These are phyloP conservation scores for Mortierella sp. DNA, from an alignment of 371 early-diverging fungal species.

Conservation along the genomic window DNA sequence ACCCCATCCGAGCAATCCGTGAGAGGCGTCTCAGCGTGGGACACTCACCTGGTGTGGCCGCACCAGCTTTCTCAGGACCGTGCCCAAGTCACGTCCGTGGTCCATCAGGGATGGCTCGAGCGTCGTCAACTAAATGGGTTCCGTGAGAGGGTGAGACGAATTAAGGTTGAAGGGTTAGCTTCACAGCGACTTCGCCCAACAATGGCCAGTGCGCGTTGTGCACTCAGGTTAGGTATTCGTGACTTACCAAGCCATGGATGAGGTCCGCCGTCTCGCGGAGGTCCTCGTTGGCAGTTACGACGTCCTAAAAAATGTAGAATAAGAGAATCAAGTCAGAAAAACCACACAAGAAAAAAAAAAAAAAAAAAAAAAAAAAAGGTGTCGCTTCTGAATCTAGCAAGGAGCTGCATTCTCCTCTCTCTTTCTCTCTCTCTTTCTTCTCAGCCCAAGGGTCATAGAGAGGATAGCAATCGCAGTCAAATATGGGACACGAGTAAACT, in stretches of 20 bases:
- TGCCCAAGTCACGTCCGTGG: constrained; percentile 37
- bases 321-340: constrained; percentile 4
- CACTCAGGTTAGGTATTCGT: too few relatives aligned
- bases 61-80: constrained; percentile 42
- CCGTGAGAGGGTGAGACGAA: background rate
- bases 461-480: too few relatives aligned
- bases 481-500: too few relatives aligned
- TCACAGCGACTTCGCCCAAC: too few relatives aligned
- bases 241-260: constrained; percentile 31
- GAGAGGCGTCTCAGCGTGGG: background rate
- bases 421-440: background rate
- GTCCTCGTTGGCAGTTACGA: constrained; percentile 28
- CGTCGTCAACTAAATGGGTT: constrained; percentile 16
- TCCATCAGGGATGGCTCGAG: constrained; percentile 43
- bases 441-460: too few relatives aligned
- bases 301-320: constrained; percentile 14
- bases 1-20: constrained; percentile 4
- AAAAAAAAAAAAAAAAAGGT: background rate
- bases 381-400: background rate
- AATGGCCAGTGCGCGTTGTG: too few relatives aligned
- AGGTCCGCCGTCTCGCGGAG: constrained; percentile 41
- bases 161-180: background rate
- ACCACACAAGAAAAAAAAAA: constrained; percentile 1
- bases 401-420: background rate
- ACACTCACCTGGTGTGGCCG: constrained; percentile 45